Evolutionary conservation across 202 grass and related monocot genomes (phyloP), one percentile per base, ranked within the genome.

Genomic region (Panicum virgatum): DNA sequence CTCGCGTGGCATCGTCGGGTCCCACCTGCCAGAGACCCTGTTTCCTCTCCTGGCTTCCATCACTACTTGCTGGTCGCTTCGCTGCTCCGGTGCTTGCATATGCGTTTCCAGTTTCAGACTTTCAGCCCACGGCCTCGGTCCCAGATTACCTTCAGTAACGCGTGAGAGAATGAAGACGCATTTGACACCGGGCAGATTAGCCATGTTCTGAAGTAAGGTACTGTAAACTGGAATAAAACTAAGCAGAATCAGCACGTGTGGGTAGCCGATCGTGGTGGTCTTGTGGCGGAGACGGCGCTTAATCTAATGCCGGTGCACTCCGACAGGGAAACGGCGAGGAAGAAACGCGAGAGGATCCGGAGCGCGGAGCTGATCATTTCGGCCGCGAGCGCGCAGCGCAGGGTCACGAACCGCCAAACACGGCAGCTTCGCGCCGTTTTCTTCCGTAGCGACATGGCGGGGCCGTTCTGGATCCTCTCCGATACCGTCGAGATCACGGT

Each of bases 351-450:
- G 42, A 71, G 48, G 7, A 9, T n/a, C 38, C 12, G 20, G 11
- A 12, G 52, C 52, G 4, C 46, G 46, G 79, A 9, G 25, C 26
- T 18, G 54, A 82, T 82, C 63, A 47, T 88, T 80, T 76, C 32
- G 59, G 48, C 59, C 74, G 80, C 60, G 27, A 19, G 63, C 65
- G 34, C 36, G 86, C 52, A 53, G 34, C 36, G 86, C 52, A 53
- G 36, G 66, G 19, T 59, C 87, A 69, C 72, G 75, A n/a, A 42
- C 56, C 9, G 45, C 72, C 82, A 57, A 78, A 52, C 23, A 12
- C 43, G 72, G 82, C 87, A 89, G 5, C 87, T 89, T 85, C 77
- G 77, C 82, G 70, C 64, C 77, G 54, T 81, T 85, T 89, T 81
- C 87, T 42, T 9, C 7, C 0, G 40, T 66, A 39, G 71, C 50